Conservation (phyloP, 169 alveolate species). For the Plasmodium cynomolgi region DNA sequence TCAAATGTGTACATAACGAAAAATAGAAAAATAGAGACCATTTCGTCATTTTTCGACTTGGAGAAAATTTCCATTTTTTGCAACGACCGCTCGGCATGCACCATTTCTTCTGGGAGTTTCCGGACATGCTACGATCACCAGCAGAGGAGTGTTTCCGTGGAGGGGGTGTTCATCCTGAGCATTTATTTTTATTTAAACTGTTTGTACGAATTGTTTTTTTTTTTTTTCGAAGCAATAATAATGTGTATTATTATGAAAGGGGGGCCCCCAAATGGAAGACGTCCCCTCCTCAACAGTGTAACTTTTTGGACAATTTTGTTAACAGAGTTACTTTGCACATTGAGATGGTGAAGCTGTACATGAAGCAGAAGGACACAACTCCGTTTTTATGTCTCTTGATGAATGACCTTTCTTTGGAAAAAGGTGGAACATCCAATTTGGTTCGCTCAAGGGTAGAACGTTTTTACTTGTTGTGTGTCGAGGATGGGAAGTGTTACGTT, state of each 20-base stretch:
- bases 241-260: background rate
- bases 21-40: background rate
- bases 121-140: background rate
- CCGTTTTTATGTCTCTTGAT: background rate
- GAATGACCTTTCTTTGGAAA: background rate
- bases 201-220: background rate
- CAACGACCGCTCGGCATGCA: background rate
- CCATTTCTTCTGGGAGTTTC: background rate
- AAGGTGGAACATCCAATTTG: background rate
- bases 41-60: background rate
- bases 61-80: background rate
- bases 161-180: background rate
- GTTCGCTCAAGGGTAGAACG: background rate
- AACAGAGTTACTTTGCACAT: background rate
- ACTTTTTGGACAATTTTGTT: background rate
- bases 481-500: background rate
- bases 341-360: background rate
- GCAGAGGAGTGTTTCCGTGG: background rate
- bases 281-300: background rate
- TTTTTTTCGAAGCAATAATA: background rate
- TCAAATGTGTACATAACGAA: background rate
- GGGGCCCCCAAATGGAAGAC: background rate
- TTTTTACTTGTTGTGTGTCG: background rate
- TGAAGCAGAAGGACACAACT: background rate
- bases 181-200: background rate